A percentile compares a stretch with the other conserved stretches of the same genome.
Evolutionary conservation across 306 rosid genomes (phyloP).

Genomic region (Medicago arabica): DNA sequence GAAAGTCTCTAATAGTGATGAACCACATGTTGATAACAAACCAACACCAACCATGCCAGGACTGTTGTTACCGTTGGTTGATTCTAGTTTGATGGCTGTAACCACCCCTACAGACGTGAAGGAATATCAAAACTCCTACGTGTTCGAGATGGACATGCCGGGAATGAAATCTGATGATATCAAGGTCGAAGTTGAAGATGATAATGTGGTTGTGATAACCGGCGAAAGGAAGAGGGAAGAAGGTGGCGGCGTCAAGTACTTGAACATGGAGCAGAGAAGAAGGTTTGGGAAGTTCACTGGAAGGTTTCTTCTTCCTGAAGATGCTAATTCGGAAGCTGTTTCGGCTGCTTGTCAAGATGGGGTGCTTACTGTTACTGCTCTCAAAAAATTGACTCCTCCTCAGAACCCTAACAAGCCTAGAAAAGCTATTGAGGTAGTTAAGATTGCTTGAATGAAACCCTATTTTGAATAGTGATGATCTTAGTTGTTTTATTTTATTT

Average conservation of each 20-base stretch:
- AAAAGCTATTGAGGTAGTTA: too few relatives aligned
- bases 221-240: conserved; percentile 94
- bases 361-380: conserved; percentile 68
- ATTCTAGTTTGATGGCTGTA: too few relatives aligned
- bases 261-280: conserved; percentile 76
- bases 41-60: too few relatives aligned
- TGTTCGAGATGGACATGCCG: conserved; percentile 84
- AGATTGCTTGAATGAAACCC: too few relatives aligned
- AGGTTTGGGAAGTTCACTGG: conserved; percentile 85
- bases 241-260: conserved; percentile 55
- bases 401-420: conserved; percentile 76
- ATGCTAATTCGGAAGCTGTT: conserved; percentile 62
- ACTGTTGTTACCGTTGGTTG: too few relatives aligned
- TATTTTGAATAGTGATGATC: too few relatives aligned
- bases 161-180: conserved; percentile 82
- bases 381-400: conserved; percentile 85
- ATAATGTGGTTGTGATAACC: conserved; percentile 70
- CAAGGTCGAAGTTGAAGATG: conserved; percentile 91
- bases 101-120: conserved; percentile 46
- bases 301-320: conserved; percentile 82
- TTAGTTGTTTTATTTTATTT: too few relatives aligned
- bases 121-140: conserved; percentile 68
- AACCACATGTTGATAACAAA: too few relatives aligned
- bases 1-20: too few relatives aligned
- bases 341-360: conserved; percentile 86